Evolutionary conservation across 2,329 filamentous ascomycete species (phyloP).

Genomic region (Hirsutella rhossiliensis): DNA sequence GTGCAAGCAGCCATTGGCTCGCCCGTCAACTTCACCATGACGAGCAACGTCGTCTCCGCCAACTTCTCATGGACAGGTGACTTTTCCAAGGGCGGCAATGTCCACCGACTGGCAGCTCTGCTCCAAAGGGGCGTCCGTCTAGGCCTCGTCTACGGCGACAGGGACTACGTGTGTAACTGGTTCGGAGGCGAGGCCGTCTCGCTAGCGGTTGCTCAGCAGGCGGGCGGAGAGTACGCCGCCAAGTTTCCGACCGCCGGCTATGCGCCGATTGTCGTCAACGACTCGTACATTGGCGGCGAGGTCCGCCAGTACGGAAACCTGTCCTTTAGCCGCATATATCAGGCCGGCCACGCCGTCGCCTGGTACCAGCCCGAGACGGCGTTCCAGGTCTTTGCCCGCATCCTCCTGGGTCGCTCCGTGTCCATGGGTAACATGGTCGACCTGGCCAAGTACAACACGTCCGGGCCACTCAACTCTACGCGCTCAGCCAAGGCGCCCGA

Average conservation of each 20-base stretch:
- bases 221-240: conserved; percentile 31
- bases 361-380: conserved; percentile 49
- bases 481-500: conserved; percentile 39
- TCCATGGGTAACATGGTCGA: conserved; percentile 41
- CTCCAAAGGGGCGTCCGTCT: conserved; percentile 53
- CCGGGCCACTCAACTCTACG: conserved; percentile 44
- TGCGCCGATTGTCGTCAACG: conserved; percentile 57
- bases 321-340: conserved; percentile 54
- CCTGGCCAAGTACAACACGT: conserved; percentile 39
- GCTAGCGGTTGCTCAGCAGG: conserved; percentile 42
- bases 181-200: conserved; percentile 66
- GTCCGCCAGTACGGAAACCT: conserved; percentile 69
- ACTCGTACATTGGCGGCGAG: conserved; percentile 55
- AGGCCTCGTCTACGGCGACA: conserved; percentile 57
- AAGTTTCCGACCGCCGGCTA: conserved; percentile 59
- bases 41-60: conserved; percentile 30
- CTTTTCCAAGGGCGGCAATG: conserved; percentile 49
- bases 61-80: conserved; percentile 43
- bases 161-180: conserved; percentile 55
- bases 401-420: conserved; percentile 42
- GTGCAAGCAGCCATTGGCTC: conserved; percentile 50
- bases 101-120: conserved; percentile 46
- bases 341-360: conserved; percentile 51
- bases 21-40: conserved; percentile 45
- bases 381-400: conserved; percentile 48